Percentiles rank a stretch among this genome's conserved stretches.
Evolutionary conservation across 148 eudicot species (phyloP).

Genomic region (Beta vulgaris): DNA sequence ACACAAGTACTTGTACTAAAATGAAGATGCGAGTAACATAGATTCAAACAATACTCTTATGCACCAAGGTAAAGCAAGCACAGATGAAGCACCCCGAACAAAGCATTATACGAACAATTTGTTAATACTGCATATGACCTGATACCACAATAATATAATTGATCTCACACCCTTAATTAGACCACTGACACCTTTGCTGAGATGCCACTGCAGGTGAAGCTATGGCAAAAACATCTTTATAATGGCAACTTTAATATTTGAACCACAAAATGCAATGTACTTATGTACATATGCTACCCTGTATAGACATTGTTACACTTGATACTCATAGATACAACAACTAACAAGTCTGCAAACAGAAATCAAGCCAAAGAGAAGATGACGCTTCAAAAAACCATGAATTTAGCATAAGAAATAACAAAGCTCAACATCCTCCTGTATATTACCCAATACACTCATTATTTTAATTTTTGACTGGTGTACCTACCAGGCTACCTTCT

Average conservation of each 20-base stretch:
- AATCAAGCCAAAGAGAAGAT: not conserved
- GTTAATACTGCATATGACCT: not conserved
- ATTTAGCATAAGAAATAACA: not conserved
- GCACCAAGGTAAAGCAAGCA: too few relatives aligned
- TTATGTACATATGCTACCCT: not conserved
- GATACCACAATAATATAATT: not conserved
- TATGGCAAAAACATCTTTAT: not conserved
- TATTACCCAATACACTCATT: not conserved
- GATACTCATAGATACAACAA: not conserved
- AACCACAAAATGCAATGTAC: not conserved
- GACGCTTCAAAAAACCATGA: slow-evolving; percentile 2
- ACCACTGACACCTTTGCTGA: not conserved
- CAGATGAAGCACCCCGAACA: not conserved
- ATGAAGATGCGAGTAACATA: too few relatives aligned
- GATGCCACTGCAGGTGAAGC: not conserved
- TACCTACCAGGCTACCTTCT: not conserved
- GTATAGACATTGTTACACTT: not conserved
- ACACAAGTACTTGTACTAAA: too few relatives aligned
- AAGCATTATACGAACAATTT: not conserved
- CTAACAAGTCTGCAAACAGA: not conserved
- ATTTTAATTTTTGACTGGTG: not conserved
- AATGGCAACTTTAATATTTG: not conserved
- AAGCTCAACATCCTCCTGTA: not conserved
- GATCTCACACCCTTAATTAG: not conserved
- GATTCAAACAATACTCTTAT: too few relatives aligned